Conservation (phyloP, 2,329 filamentous ascomycete species). For the Salinomyces thailandicus region DNA sequence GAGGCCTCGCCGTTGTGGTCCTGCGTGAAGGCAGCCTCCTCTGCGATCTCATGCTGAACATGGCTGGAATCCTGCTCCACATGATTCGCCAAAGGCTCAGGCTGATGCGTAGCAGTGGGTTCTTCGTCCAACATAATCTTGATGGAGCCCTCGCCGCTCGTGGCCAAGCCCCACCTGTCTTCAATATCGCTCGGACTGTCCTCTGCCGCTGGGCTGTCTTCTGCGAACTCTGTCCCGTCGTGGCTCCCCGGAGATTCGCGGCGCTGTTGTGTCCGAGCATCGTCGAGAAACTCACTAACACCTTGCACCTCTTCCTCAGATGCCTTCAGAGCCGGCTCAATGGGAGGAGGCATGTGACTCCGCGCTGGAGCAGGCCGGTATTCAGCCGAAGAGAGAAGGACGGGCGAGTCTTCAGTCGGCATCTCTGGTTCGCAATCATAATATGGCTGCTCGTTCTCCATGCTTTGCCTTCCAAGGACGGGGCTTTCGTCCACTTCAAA, state of each 20-base stretch:
- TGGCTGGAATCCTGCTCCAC: constrained; percentile 10
- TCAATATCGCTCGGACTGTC: constrained; percentile 18
- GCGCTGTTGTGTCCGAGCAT: constrained; percentile 24
- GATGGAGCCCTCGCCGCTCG: constrained; percentile 24
- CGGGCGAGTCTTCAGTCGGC: constrained; percentile 2
- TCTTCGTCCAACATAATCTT: constrained; percentile 27
- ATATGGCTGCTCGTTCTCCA: not conserved
- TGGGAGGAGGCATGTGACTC: constrained; percentile 5
- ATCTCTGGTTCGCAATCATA: constrained; percentile 33
- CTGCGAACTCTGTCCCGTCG: constrained; percentile 23
- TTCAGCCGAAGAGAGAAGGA: constrained; percentile 17
- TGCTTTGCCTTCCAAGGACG: constrained; percentile 40
- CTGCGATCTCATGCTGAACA: not conserved
- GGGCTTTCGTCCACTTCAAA: constrained; percentile 50
- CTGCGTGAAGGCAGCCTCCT: constrained; percentile 1
- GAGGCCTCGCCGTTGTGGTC: not conserved
- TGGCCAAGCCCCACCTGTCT: constrained; percentile 18
- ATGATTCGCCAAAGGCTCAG: constrained; percentile 14
- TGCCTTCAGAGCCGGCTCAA: constrained; percentile 8
- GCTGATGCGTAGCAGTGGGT: constrained; percentile 9
- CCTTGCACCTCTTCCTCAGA: constrained; percentile 13
- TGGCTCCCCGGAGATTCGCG: constrained; percentile 21
- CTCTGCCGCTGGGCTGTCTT: constrained; percentile 20
- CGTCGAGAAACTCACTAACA: constrained; percentile 22
- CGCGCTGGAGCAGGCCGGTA: constrained; percentile 13